Conservation (phyloP, 2,329 filamentous ascomycete species). For the Aspergillus sp. region DNA sequence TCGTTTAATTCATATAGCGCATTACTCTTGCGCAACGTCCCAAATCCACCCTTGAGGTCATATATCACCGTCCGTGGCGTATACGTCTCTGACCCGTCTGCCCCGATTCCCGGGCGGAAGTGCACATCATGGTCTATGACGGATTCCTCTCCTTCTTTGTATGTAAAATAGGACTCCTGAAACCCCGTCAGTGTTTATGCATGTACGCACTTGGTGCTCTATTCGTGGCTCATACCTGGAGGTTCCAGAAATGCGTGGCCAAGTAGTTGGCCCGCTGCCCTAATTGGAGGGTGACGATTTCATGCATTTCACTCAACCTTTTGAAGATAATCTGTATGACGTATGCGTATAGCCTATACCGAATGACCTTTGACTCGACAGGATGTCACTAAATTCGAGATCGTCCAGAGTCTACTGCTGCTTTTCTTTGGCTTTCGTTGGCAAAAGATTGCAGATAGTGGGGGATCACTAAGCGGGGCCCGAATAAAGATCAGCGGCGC, state of each 20-base stretch:
- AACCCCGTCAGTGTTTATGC: neutral
- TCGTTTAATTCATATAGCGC: slow-evolving; percentile 64
- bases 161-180: slow-evolving; percentile 96
- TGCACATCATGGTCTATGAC: slow-evolving; percentile 76
- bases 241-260: slow-evolving; percentile 95
- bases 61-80: slow-evolving; percentile 89
- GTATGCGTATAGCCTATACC: too few species aligned
- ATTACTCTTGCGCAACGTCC: slow-evolving; percentile 77
- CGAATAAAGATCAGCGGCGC: neutral
- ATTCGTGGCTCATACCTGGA: slow-evolving; percentile 52
- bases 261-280: slow-evolving; percentile 89
- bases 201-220: neutral
- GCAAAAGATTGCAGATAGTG: neutral
- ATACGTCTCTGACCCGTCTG: slow-evolving; percentile 81
- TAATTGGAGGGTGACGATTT: slow-evolving; percentile 88
- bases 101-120: slow-evolving; percentile 74
- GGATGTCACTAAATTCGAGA: too few species aligned
- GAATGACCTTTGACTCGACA: too few species aligned
- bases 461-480: neutral
- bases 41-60: slow-evolving; percentile 89
- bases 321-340: too few species aligned
- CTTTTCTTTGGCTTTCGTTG: neutral
- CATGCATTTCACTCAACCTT: slow-evolving; percentile 59
- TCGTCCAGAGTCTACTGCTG: too few species aligned
- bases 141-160: slow-evolving; percentile 57